Conservation (phyloP, 192 early-diverging fungal species). For the Backusella psychrophila region DNA sequence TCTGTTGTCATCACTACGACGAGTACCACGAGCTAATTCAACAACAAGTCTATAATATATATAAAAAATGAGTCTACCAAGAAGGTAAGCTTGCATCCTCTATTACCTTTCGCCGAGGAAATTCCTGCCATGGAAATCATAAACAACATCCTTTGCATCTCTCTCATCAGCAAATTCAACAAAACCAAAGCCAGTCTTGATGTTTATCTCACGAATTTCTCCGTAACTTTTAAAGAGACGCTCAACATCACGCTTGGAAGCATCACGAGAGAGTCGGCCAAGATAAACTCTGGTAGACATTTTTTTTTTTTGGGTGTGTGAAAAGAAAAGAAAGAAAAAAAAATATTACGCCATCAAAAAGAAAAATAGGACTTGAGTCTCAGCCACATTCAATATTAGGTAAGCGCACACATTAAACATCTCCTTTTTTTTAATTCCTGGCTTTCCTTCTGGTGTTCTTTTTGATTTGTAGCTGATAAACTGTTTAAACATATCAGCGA, state of each 20-base stretch:
- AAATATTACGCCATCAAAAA: background rate
- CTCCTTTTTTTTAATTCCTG: no score
- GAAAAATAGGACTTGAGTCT: slow-evolving; percentile 5
- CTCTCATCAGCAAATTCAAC: slow-evolving; percentile 87
- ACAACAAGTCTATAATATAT: slow-evolving; percentile 67
- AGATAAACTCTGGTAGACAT: slow-evolving; percentile 61
- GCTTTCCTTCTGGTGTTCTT: no score
- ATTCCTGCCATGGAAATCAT: slow-evolving; percentile 75
- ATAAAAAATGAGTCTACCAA: no score
- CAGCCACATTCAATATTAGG: slow-evolving; percentile 1
- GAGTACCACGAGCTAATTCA: slow-evolving; percentile 73
- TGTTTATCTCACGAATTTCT: slow-evolving; percentile 76
- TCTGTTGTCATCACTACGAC: slow-evolving; percentile 35
- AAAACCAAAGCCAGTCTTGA: slow-evolving; percentile 89
- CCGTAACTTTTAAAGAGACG: slow-evolving; percentile 79
- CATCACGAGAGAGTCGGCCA: slow-evolving; percentile 84
- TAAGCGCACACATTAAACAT: background rate
- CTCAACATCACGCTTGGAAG: slow-evolving; percentile 81
- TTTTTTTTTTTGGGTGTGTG: background rate
- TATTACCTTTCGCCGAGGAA: slow-evolving; percentile 84
- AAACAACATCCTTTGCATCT: slow-evolving; percentile 89
- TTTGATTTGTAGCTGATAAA: no score
- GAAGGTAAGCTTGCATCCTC: no score
- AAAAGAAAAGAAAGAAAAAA: background rate
- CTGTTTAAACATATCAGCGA: no score